phyloP scores from a whole-genome alignment of 192 early-diverging fungal species.

The Funneliformis geosporum region DNA sequence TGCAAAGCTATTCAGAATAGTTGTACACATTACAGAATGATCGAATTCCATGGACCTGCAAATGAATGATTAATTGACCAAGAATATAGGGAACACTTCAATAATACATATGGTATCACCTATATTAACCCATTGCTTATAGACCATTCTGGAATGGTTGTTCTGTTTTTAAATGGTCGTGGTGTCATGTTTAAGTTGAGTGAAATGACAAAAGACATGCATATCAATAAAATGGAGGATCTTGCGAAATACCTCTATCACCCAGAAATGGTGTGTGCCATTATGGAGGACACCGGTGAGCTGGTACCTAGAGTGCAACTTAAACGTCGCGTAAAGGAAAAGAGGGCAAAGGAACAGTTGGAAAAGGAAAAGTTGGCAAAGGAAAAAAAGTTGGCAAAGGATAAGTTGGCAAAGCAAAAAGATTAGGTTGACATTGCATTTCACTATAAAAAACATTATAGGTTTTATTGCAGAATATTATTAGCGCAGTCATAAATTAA shows the following conservation, averaged over 20 bases:
- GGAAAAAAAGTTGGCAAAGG: no score
- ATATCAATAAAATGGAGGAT: background rate
- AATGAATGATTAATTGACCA: background rate
- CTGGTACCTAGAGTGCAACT: background rate
- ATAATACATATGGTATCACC: background rate
- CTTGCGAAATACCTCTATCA: background rate
- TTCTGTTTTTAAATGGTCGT: slow-evolving; percentile 13
- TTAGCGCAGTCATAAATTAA: no score
- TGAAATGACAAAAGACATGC: slow-evolving; percentile 2
- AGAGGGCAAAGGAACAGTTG: background rate
- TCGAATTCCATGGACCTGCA: background rate
- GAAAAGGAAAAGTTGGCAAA: no score
- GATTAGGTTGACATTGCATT: no score
- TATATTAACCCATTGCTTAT: background rate
- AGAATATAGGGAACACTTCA: background rate
- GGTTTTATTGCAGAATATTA: no score
- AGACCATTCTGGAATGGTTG: background rate
- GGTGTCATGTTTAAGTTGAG: slow-evolving; percentile 3
- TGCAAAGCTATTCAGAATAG: background rate
- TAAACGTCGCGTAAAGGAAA: background rate
- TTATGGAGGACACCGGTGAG: background rate
- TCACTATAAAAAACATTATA: no score
- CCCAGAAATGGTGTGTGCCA: background rate
- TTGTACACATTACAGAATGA: background rate
- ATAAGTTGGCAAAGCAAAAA: no score